Evolutionary conservation across 116 monocot species (phyloP), one percentile per base, ranked within the genome.

Genomic region (Phalaenopsis hybrid): DNA sequence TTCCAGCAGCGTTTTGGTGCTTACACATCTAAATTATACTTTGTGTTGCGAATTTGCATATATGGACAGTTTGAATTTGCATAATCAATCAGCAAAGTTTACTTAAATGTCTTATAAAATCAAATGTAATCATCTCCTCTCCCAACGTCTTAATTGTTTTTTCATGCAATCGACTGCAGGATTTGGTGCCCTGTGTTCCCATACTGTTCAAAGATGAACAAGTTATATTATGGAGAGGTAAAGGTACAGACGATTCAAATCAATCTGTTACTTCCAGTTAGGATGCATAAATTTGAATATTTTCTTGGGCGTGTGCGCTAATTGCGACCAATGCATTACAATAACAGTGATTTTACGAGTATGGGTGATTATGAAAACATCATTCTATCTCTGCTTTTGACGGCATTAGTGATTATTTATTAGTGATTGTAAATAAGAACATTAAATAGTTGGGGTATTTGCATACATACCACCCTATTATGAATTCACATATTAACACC

Each of bases 101-200:
- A 55, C 55, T 55, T 15, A 3, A 7, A 48, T 15, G 13, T 52
- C 55, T 52, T 15, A 13, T 52, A 16, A 52, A 52, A 52, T 52
- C 15, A 52, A 52, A 15, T 55, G 15, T 55, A 55, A 55, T 55
- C 2, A 55, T 55, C 55, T 55, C 55, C 55, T 3, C 55, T 55
- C 2, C 37, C 37, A 37, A 37, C 37, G 37, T 37, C 55, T 15
- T 55, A 16, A 55, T 55, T 63, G 63, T 63, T 6, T 63, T 37
- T 44, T 75, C 18, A 44, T 75, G 16, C 16, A 75, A 57, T 57
- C 17, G 0, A 34, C 61, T 79, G 79, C 61, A 79, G 79, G 79
- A 79, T 44, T 43, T 79, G 79, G 79, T 79, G 7, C 79, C 79
- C 10, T 79, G 79, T 44, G 61, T 79, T 59, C 79, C 79, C 13